These are phyloP conservation scores for Firmiana major DNA, from an alignment of 345 rosid genomes.

Conservation along the genomic window DNA sequence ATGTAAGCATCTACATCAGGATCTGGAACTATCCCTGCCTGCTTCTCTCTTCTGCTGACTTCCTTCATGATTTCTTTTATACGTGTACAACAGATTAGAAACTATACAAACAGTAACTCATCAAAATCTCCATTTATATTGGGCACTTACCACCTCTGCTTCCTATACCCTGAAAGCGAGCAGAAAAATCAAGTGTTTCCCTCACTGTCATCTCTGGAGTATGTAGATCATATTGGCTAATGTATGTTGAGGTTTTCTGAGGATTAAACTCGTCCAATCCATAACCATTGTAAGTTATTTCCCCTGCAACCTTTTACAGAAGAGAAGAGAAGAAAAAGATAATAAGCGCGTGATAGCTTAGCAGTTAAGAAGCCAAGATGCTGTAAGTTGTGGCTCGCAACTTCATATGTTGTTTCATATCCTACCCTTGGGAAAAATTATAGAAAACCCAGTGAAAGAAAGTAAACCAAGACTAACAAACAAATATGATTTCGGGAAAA, in stretches of 20 bases:
- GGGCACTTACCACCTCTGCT: conserved; percentile 40
- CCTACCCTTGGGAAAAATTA: neutral
- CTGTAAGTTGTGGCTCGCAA: neutral
- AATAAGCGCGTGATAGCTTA: neutral
- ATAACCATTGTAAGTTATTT: conserved; percentile 37
- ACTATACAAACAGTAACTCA: neutral
- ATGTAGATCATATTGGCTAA: conserved; percentile 53
- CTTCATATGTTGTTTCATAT: neutral
- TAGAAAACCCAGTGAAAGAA: neutral
- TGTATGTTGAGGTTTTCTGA: conserved; percentile 53
- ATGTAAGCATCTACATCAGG: conserved; percentile 43
- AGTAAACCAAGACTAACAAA: too few species aligned
- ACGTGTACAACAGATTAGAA: neutral
- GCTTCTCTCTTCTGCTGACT: conserved; percentile 42
- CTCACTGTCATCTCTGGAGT: conserved; percentile 59
- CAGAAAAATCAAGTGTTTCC: conserved; percentile 58
- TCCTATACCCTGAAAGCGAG: conserved; percentile 57
- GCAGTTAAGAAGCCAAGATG: neutral
- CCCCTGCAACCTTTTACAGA: conserved; percentile 36
- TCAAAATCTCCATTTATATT: neutral
- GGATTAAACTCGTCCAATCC: conserved; percentile 50
- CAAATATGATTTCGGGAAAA: neutral
- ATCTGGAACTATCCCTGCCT: conserved; percentile 42
- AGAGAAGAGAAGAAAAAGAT: neutral
- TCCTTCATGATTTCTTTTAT: conserved; percentile 36